Conservation (phyloP, 192 early-diverging fungal species). For the Entomortierella beljakovae region DNA sequence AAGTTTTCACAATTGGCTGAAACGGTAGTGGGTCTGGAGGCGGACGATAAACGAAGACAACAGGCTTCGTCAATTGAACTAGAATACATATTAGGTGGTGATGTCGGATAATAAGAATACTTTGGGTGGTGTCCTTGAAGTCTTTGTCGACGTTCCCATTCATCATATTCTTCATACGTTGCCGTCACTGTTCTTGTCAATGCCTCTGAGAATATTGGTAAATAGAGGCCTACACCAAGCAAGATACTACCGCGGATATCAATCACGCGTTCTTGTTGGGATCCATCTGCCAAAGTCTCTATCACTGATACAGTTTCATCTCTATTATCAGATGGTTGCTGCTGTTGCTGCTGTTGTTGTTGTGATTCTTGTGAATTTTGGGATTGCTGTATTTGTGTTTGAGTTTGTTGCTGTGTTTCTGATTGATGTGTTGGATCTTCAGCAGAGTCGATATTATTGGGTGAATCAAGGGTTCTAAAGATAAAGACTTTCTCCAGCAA, state of each 20-base stretch:
- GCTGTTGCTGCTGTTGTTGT: neutral
- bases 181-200: slow-evolving; percentile 20
- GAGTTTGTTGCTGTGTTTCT: neutral
- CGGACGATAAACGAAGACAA: neutral
- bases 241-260: slow-evolving; percentile 25
- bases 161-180: slow-evolving; percentile 40
- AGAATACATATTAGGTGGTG: neutral
- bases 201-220: slow-evolving; percentile 48
- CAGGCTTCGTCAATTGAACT: neutral
- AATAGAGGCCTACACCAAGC: slow-evolving; percentile 23
- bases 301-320: slow-evolving; percentile 36
- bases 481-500: slow-evolving; percentile 31
- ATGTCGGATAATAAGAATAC: neutral
- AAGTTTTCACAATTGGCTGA: slow-evolving; percentile 33
- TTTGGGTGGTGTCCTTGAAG: slow-evolving; percentile 4
- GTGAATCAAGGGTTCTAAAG: slow-evolving; percentile 31
- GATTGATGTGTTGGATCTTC: neutral
- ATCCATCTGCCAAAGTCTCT: slow-evolving; percentile 12
- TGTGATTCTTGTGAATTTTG: too few species aligned
- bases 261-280: slow-evolving; percentile 24
- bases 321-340: neutral
- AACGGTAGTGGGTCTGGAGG: slow-evolving; percentile 20
- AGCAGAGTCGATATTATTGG: slow-evolving; percentile 8
- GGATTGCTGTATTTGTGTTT: neutral
- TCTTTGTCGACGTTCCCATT: slow-evolving; percentile 22